Evolutionary conservation across 176 grass and related monocot species (phyloP).

Genomic region (Carex kokanica): DNA sequence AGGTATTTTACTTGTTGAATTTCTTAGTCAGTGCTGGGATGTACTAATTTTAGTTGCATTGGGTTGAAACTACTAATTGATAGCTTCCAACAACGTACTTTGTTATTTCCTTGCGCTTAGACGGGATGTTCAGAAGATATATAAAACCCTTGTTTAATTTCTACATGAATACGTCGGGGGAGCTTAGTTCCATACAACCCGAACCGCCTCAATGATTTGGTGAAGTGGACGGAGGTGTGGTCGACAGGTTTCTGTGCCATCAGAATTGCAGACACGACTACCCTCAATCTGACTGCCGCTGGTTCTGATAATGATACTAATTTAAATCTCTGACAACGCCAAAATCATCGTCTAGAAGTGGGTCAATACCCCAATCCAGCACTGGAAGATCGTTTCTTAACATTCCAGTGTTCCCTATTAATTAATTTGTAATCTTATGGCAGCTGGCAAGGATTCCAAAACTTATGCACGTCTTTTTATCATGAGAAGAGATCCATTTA

Average conservation of each 20-base stretch:
- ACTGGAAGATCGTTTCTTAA: no score
- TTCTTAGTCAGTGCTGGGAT: conserved; percentile 74
- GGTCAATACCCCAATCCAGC: not conserved
- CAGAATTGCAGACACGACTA: not conserved
- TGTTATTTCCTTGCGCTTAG: conserved; percentile 37
- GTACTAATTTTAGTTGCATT: not conserved
- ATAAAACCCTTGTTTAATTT: not conserved
- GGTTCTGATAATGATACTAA: not conserved
- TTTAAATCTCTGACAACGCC: not conserved
- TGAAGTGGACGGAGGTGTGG: not conserved
- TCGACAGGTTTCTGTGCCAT: not conserved
- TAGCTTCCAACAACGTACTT: not conserved
- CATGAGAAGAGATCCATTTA: no score
- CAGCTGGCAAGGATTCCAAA: no score
- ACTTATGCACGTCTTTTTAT: no score
- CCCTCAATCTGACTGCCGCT: not conserved
- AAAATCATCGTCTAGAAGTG: not conserved
- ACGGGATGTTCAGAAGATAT: conserved; percentile 52
- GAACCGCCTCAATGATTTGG: not conserved
- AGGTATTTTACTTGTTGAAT: conserved; percentile 90
- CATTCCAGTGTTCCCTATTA: not conserved
- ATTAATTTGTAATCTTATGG: no score
- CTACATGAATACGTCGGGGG: not conserved
- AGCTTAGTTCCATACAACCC: not conserved
- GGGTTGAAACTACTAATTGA: not conserved